These are phyloP conservation scores for Fusarium sp. DNA, from an alignment of 2,329 filamentous ascomycete species.

Conservation along the genomic window DNA sequence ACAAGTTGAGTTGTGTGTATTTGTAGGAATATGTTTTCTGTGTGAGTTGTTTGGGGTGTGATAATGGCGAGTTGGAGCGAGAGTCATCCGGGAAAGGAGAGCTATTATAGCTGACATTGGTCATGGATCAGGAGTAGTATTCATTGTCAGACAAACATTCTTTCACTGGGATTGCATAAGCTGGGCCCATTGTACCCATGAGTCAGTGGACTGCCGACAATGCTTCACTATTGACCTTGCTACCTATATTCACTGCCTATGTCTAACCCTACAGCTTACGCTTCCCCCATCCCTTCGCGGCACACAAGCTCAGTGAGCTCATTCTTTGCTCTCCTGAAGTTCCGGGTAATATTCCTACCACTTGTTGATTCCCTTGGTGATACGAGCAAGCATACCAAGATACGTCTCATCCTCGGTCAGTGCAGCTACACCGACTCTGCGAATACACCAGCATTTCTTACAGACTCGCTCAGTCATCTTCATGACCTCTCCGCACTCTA, in stretches of 20 bases:
- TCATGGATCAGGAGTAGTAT: neutral
- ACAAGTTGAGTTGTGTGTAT: neutral
- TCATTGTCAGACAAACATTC: neutral
- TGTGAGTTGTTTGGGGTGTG: neutral
- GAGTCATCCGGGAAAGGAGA: accelerated
- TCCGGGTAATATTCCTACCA: neutral
- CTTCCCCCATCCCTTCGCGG: too few relatives aligned
- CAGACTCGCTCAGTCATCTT: neutral
- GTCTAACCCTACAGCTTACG: neutral
- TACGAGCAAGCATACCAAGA: neutral
- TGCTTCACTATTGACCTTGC: neutral
- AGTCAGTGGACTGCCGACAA: neutral
- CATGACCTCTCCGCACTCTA: neutral
- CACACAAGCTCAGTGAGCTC: too few relatives aligned
- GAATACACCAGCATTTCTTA: neutral
- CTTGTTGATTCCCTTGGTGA: neutral
- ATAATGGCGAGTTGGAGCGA: neutral
- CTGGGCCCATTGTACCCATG: accelerated
- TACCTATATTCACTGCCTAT: neutral
- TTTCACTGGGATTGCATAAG: accelerated
- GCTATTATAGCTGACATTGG: neutral
- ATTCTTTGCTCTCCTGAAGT: neutral
- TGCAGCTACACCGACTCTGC: neutral
- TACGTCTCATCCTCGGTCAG: neutral
- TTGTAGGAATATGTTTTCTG: neutral